Conservation (phyloP, 2,329 filamentous ascomycete genomes). For the Fusarium hostae region DNA sequence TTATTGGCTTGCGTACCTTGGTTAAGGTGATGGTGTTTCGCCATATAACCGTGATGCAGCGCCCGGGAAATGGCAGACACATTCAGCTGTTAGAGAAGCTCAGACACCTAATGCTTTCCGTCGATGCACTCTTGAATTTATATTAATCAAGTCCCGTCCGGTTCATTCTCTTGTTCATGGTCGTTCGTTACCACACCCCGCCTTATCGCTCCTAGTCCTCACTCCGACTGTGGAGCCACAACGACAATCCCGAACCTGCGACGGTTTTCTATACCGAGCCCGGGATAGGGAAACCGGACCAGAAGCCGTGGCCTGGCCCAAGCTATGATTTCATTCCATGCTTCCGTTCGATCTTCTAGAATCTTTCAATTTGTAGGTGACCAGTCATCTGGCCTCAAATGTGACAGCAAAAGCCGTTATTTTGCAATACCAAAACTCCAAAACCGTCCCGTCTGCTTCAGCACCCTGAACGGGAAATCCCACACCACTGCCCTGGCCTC, state of each 20-base stretch:
- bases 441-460: not conserved
- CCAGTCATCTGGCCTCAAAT: conserved; percentile 2
- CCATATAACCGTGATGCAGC: conserved; percentile 28
- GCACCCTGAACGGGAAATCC: not conserved
- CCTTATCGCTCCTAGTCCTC: conserved; percentile 18
- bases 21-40: conserved; percentile 12
- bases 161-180: conserved; percentile 41
- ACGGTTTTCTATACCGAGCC: conserved; percentile 34
- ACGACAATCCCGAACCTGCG: conserved; percentile 33
- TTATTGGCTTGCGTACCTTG: conserved; percentile 18
- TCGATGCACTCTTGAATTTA: conserved; percentile 9
- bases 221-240: conserved; percentile 36
- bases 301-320: conserved; percentile 26
- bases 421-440: not conserved
- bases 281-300: conserved; percentile 31
- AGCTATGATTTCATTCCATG: conserved; percentile 30
- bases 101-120: conserved; percentile 2
- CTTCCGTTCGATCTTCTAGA: conserved; percentile 16
- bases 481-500: conserved; percentile 17
- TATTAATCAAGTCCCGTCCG: conserved; percentile 22
- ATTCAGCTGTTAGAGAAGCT: conserved; percentile 14
- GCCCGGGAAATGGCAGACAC: conserved; percentile 15
- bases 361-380: conserved; percentile 1
- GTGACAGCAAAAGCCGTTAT: conserved; percentile 9
- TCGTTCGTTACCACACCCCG: conserved; percentile 23